Base-by-base conservation (phyloP, 1,284 basidiomycete species). In the Tausonia pullulans region DNA sequence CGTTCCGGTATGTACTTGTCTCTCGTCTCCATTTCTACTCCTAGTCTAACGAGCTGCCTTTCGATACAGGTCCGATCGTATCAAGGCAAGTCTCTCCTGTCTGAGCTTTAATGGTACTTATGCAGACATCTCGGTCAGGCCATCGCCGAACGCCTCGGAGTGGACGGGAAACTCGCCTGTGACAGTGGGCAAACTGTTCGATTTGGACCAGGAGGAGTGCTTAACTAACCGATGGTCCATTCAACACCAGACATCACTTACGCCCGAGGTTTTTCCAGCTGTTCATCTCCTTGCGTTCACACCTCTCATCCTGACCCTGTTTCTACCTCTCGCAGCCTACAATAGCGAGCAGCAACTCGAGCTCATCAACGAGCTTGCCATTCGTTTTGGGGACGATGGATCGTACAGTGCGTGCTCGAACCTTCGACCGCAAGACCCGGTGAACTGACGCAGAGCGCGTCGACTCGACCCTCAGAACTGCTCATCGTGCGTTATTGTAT, bases 81-180 rank as follows among this genome's bases (percentile, higher is more conserved):
- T 96, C 68, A 82, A 83, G 51, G 62, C 55, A 1, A 9, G 46
- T 64, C 10, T 9, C 16, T 51, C 3, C 51, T 7, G 11, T 49
- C 9, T 49, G 27, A 27, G 27, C 48, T 49, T 49, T 49, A 16
- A 14, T 16, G 11, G 10, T 27, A 9, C 16, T 53, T 27, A 16
- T 53, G 11, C 16, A 13, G 16, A 16, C 2, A 13, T 7, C 10
- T 53, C n/a, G 16, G 4, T 3, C 40, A 65, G 58, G 83, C 89
- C 27, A 90, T 97, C 66, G 91, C 93, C 16, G 90, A 94, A 61
- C 83, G 90, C 44, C 94, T 93, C 71, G 90, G 90, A 10, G 89
- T 96, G 14, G 88, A 93, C 69, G 84, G 87, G 3, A 85, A 83
- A 66, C 86, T 90, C 82, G 90, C 87, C 0, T 78, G 93, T 11